These are phyloP conservation scores for Coemansia sp. DNA, from an alignment of 192 early-diverging fungal genomes.

Conservation along the genomic window DNA sequence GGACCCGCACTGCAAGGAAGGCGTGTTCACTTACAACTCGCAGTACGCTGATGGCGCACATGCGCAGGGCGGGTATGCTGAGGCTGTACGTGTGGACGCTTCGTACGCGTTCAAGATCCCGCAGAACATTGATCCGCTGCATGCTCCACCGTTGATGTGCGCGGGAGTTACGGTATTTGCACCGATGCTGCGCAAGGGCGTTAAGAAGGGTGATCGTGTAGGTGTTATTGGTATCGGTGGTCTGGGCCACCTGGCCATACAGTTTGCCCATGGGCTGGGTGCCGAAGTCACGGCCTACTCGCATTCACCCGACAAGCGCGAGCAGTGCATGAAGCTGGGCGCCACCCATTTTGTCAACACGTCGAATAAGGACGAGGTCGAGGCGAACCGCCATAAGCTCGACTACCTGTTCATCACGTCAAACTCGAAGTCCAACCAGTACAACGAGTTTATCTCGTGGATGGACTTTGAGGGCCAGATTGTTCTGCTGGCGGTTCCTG, in stretches of 20 bases:
- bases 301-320: slow-evolving; percentile 54
- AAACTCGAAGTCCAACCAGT: slow-evolving; percentile 29
- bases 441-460: slow-evolving; percentile 33
- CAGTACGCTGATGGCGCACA: slow-evolving; percentile 53
- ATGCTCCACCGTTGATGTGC: slow-evolving; percentile 74
- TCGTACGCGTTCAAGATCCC: slow-evolving; percentile 65
- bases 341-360: slow-evolving; percentile 56
- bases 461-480: slow-evolving; percentile 52
- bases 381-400: slow-evolving; percentile 23
- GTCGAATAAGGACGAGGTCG: slow-evolving; percentile 20
- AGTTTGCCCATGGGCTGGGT: slow-evolving; percentile 56
- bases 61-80: slow-evolving; percentile 59
- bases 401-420: slow-evolving; percentile 44
- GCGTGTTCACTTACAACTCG: slow-evolving; percentile 53
- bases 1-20: slow-evolving; percentile 47
- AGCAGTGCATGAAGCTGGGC: slow-evolving; percentile 58
- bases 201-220: slow-evolving; percentile 61
- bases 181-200: slow-evolving; percentile 60
- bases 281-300: slow-evolving; percentile 57
- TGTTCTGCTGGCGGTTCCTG: slow-evolving; percentile 53
- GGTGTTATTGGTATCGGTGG: slow-evolving; percentile 79
- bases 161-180: slow-evolving; percentile 78
- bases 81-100: slow-evolving; percentile 57
- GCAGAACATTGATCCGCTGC: slow-evolving; percentile 47
- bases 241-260: slow-evolving; percentile 69